A percentile compares a stretch with the other conserved stretches of the same genome.
Conservation (phyloP, 2,329 filamentous ascomycete species). For the Hymenotorrendiella dingleyae region DNA sequence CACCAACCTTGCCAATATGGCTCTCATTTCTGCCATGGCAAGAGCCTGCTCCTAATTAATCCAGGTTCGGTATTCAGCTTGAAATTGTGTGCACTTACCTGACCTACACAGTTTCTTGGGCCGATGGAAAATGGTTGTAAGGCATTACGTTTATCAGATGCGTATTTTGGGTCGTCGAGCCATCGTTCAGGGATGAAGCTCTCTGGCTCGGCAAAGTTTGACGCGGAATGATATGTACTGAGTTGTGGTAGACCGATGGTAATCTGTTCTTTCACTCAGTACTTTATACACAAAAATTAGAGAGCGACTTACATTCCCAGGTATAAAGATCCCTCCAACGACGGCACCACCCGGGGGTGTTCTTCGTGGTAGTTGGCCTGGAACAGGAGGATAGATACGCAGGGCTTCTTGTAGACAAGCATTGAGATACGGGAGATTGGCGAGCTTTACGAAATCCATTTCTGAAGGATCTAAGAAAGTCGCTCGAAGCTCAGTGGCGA, state of each 20-base stretch:
- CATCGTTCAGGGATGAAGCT: constrained; percentile 6
- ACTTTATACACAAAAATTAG: not conserved
- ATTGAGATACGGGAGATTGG: not conserved
- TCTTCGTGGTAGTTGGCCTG: not conserved
- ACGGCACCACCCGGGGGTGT: not conserved
- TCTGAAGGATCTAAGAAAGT: constrained; percentile 30
- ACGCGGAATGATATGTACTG: not conserved
- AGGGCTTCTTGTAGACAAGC: constrained; percentile 8
- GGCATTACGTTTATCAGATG: constrained; percentile 2
- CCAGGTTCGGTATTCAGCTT: not conserved
- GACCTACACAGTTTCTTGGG: constrained; percentile 8
- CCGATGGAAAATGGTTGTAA: constrained; percentile 8
- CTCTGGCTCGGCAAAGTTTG: constrained; percentile 6
- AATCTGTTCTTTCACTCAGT: too few relatives aligned
- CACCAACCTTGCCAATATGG: constrained; percentile 5
- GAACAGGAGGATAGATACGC: constrained; percentile 7
- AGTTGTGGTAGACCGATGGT: constrained; percentile 1
- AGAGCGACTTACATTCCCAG: constrained; percentile 12
- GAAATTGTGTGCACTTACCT: not conserved
- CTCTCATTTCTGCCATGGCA: constrained; percentile 8
- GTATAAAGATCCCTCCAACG: constrained; percentile 1
- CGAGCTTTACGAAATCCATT: constrained; percentile 1
- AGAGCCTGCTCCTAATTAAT: constrained; percentile 1
- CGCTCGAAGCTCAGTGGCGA: constrained; percentile 37
- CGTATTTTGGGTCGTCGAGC: constrained; percentile 4